Conservation (phyloP, 179 eudicot species). For the Amaranthus tricolor region DNA sequence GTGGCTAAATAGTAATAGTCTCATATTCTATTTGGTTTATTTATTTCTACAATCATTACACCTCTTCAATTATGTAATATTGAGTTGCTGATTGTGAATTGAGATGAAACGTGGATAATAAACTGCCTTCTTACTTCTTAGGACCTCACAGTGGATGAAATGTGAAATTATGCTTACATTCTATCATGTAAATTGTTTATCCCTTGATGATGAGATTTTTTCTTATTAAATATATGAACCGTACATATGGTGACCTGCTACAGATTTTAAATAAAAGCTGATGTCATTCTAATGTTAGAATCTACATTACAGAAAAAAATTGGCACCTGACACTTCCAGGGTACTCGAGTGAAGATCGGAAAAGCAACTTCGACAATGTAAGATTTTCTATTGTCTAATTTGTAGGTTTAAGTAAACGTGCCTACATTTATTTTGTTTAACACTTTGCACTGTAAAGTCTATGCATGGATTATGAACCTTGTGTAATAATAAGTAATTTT, state of each 20-base stretch:
- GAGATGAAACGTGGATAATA: background rate
- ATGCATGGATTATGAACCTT: background rate
- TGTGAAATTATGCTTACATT: constrained; percentile 12
- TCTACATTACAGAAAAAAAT: constrained; percentile 65
- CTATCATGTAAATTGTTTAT: background rate
- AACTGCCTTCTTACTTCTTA: background rate
- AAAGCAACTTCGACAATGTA: constrained; percentile 51
- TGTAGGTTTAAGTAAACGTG: background rate
- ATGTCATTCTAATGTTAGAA: constrained; percentile 22
- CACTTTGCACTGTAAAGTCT: background rate
- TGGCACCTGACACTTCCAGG: constrained; percentile 76
- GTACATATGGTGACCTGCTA: background rate
- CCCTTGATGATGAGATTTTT: background rate
- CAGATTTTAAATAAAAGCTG: background rate
- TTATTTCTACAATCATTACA: background rate
- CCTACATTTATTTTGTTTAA: background rate
- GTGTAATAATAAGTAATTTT: no score
- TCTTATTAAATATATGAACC: constrained; percentile 1
- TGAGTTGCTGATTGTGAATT: background rate
- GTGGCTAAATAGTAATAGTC: background rate
- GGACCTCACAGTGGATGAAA: background rate
- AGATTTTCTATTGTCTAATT: constrained; percentile 25
- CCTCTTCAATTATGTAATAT: background rate
- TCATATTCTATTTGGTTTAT: background rate
- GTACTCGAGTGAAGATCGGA: constrained; percentile 70